These are phyloP conservation scores for Botrytis medusae DNA, from an alignment of 2,329 filamentous ascomycete species.

Conservation along the genomic window DNA sequence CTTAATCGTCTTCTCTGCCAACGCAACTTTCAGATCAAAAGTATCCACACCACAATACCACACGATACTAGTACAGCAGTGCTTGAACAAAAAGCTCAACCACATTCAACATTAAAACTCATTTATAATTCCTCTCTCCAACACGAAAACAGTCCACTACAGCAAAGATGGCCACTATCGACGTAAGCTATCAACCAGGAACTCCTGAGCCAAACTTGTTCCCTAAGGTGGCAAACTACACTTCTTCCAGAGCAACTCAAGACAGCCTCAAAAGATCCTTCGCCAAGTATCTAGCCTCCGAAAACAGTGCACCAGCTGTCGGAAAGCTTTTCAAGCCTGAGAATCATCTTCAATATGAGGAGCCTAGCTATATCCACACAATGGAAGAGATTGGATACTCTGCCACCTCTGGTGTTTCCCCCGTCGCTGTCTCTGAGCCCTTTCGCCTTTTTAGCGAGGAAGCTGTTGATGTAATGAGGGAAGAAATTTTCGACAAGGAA, in stretches of 20 bases:
- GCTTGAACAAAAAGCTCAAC: not conserved
- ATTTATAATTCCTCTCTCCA: too few relatives aligned
- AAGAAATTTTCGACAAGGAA: conserved; percentile 58
- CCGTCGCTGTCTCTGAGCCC: conserved; percentile 62
- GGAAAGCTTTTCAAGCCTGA: conserved; percentile 50
- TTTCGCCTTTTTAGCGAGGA: conserved; percentile 63
- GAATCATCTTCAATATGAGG: conserved; percentile 55
- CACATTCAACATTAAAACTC: not conserved
- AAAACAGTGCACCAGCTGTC: conserved; percentile 32
- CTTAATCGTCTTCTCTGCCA: not conserved
- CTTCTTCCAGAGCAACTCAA: conserved; percentile 36
- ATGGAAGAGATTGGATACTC: conserved; percentile 63
- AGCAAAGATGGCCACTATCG: conserved; percentile 34
- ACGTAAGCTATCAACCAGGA: conserved; percentile 31
- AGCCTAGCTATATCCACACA: conserved; percentile 52
- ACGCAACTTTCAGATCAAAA: not conserved
- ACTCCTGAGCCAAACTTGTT: conserved; percentile 33
- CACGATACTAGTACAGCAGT: not conserved
- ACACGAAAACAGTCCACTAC: not conserved
- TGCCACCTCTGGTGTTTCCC: conserved; percentile 58
- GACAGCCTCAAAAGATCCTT: conserved; percentile 39
- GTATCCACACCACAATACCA: not conserved
- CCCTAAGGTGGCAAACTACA: conserved; percentile 33
- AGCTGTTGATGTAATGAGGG: conserved; percentile 60
- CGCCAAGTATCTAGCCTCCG: conserved; percentile 37